A percentile compares a stretch with the other conserved stretches of the same genome.
phyloP scores from a whole-genome alignment of 2,329 filamentous ascomycete species.

The Aspergillus novofumigatus region DNA sequence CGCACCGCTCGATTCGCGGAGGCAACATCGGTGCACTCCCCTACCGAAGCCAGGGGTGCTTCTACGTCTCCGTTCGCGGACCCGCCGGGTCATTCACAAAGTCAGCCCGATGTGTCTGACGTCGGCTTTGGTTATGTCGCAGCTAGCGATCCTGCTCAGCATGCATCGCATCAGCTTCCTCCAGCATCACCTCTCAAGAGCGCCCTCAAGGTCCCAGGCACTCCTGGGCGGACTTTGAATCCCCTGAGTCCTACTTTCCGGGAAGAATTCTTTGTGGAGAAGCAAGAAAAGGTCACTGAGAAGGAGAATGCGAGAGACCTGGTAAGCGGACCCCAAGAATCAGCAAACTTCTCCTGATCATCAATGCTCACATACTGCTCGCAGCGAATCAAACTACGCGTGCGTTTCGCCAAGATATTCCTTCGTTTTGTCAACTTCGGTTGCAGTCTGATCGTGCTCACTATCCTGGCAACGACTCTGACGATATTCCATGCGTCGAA shows the following conservation, averaged over 20 bases:
- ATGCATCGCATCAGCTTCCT: constrained; percentile 54
- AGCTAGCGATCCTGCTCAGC: constrained; percentile 48
- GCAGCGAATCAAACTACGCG: constrained; percentile 87
- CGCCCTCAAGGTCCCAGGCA: constrained; percentile 82
- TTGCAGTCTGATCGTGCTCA: constrained; percentile 89
- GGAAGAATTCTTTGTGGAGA: constrained; percentile 83
- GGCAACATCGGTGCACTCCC: constrained; percentile 61
- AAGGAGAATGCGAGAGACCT: constrained; percentile 83
- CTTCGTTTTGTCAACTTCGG: constrained; percentile 96
- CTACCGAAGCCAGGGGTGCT: constrained; percentile 48
- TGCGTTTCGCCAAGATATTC: constrained; percentile 89
- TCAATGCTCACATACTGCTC: constrained; percentile 36
- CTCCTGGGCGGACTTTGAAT: constrained; percentile 70
- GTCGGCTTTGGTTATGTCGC: constrained; percentile 89
- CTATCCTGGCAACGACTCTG: constrained; percentile 85
- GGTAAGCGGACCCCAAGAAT: constrained; percentile 53
- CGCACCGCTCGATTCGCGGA: constrained; percentile 61
- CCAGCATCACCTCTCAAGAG: constrained; percentile 82
- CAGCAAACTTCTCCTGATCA: not conserved
- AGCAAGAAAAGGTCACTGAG: constrained; percentile 74
- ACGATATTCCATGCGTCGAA: constrained; percentile 89
- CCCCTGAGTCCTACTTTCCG: constrained; percentile 86
- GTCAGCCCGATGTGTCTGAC: constrained; percentile 63
- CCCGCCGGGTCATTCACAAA: constrained; percentile 46
- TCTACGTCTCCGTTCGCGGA: constrained; percentile 50